Conservation (phyloP, 305 asterid species). For the Fraxinus albicans region DNA sequence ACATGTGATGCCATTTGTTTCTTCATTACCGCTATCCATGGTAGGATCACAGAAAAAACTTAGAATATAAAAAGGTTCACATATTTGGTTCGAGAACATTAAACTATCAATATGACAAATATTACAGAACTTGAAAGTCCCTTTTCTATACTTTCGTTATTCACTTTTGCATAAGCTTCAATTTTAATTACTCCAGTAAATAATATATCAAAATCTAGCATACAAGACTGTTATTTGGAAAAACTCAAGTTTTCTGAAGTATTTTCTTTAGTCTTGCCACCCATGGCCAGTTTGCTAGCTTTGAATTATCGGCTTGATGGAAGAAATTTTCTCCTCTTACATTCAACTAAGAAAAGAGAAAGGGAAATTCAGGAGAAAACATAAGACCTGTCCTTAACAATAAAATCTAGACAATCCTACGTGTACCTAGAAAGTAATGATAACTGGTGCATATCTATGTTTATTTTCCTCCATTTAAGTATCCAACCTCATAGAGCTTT, state of each 20-base stretch:
- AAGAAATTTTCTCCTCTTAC: background rate
- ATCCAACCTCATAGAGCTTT: background rate
- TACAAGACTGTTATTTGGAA: background rate
- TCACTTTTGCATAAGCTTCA: background rate
- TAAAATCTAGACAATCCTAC: background rate
- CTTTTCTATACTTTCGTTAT: background rate
- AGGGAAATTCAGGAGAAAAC: background rate
- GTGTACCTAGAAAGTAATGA: background rate
- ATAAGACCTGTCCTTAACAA: background rate
- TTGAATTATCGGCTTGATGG: background rate
- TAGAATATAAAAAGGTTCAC: background rate
- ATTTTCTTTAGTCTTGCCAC: background rate
- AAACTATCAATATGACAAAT: background rate
- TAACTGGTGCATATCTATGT: background rate
- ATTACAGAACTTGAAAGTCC: background rate
- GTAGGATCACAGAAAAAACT: background rate
- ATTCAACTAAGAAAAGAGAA: background rate
- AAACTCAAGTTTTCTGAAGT: background rate
- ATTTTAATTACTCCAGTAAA: background rate
- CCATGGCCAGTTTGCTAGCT: background rate
- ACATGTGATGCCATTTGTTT: constrained; percentile 69
- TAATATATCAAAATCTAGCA: background rate
- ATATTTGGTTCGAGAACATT: background rate
- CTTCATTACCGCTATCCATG: constrained; percentile 66
- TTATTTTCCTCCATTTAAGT: background rate